phyloP scores from a whole-genome alignment of 2,329 filamentous ascomycete species.

The Ophiocordyceps unilateralis region DNA sequence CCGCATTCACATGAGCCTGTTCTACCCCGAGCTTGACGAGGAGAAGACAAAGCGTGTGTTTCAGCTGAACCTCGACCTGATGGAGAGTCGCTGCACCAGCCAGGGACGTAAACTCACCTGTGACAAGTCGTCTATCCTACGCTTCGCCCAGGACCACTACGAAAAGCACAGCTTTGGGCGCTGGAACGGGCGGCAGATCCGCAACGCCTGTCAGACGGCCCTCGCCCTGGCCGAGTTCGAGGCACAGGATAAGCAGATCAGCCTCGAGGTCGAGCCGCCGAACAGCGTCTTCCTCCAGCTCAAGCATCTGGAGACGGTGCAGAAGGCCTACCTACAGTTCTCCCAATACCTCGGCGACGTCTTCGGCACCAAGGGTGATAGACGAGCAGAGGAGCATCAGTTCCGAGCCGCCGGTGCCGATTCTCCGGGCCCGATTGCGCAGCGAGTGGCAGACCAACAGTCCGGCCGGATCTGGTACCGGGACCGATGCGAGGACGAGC shows the following conservation, averaged over 20 bases:
- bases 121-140: not conserved
- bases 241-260: slow-evolving; percentile 5
- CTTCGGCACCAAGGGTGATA: not conserved
- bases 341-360: not conserved
- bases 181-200: slow-evolving; percentile 19
- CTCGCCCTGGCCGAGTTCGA: slow-evolving; percentile 16
- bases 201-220: slow-evolving; percentile 13
- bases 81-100: not conserved
- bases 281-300: not conserved
- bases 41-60: not conserved
- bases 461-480: no score
- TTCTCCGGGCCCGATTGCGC: not conserved
- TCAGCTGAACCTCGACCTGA: not conserved
- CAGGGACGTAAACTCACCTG: not conserved
- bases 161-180: slow-evolving; percentile 24
- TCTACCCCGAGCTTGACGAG: slow-evolving; percentile 14
- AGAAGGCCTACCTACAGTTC: not conserved
- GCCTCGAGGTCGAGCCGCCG: not conserved
- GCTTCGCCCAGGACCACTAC: not conserved
- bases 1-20: slow-evolving; percentile 25
- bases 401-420: not conserved
- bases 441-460: not conserved
- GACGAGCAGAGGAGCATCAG: not conserved
- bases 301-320: not conserved
- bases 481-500: not conserved